Base-by-base conservation (phyloP, 352 stramenopile genomes). In the Pythium aristosporum region DNA sequence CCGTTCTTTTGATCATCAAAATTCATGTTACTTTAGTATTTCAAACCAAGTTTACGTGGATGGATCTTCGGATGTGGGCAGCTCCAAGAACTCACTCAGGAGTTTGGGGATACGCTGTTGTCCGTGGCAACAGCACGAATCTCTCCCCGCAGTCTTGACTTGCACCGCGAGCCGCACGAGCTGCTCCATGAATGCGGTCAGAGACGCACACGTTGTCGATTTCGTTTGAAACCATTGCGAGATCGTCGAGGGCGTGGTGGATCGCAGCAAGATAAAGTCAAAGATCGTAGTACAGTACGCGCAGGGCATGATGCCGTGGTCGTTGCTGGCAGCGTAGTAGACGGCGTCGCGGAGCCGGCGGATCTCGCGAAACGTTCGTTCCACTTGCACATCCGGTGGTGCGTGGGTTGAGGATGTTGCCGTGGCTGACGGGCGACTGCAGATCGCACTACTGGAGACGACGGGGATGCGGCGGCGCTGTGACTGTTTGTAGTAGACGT, bases 331-430 rank as follows among this genome's bases (percentile, higher is more conserved):
- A 4, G 52, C 53, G 28, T 68, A 68, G 53, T 68, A 68, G 3
- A 68, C 53, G 12, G 61, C 61, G 48, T 68, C 61, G 9, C 61
- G 61, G 15, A 68, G 61, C 1, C 53, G 61, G 5, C 61, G 53
- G 20, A 68, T 56, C 11, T 62, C 52, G 1, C n/a, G 12, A 25
- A 68, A 58, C 7, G 21, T 47, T 7, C 53, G 46, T 12, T 63
- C 36, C 2, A 46, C 28, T 47, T 57, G 53, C 3, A 42, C 18
- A 16, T 68, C 61, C 11, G 61, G 44, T 3, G 61, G 44, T 16
- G n/a, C 21, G 10, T 25, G 16, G 21, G 21, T 32, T n/a, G 44
- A 50, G 10, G 28, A 21, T 2, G 8, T 5, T 23, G 42, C 10
- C 5, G 23, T 13, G n/a, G 52, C 10, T 15, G 5, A 34, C 10